Percentiles rank a stretch among this genome's conserved stretches.
Conservation (phyloP, 2,329 filamentous ascomycete genomes). For the Huntiella savannae region DNA sequence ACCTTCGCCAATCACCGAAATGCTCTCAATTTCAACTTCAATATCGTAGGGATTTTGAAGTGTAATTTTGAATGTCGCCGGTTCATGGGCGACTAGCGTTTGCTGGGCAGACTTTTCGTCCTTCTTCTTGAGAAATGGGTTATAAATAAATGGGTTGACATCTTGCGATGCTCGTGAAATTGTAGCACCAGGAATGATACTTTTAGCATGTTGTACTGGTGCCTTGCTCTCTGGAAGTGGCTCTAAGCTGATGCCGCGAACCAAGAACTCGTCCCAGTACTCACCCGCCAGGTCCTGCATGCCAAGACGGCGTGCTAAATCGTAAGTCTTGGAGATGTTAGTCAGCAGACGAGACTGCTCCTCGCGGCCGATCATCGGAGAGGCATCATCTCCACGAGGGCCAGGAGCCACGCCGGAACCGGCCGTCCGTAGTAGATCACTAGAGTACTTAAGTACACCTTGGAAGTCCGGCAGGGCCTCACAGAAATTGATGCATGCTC, state of each 20-base stretch:
- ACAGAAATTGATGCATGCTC: conserved; percentile 81
- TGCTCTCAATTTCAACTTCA: conserved; percentile 70
- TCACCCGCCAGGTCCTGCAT: conserved; percentile 52
- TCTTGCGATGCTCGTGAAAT: conserved; percentile 36
- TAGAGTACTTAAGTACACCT: conserved; percentile 74
- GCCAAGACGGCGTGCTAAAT: conserved; percentile 57
- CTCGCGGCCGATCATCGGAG: conserved; percentile 53
- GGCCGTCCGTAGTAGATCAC: conserved; percentile 63
- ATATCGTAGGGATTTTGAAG: conserved; percentile 92
- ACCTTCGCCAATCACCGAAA: conserved; percentile 57
- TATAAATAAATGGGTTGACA: conserved; percentile 82
- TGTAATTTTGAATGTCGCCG: conserved; percentile 59
- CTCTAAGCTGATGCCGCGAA: conserved; percentile 58
- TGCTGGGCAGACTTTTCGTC: conserved; percentile 42
- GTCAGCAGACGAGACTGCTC: conserved; percentile 72
- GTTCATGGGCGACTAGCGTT: conserved; percentile 61
- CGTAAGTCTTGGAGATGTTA: conserved; percentile 70
- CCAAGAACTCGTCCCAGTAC: conserved; percentile 93
- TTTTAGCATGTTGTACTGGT: conserved; percentile 46
- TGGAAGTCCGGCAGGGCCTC: conserved; percentile 85
- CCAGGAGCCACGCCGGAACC: conserved; percentile 63
- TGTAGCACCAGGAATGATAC: conserved; percentile 30
- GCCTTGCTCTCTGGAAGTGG: conserved; percentile 37
- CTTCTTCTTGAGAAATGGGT: conserved; percentile 61
- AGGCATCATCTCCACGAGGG: conserved; percentile 46